phyloP scores from a whole-genome alignment of 441 rosid species.

The Flueggea neowawraea region DNA sequence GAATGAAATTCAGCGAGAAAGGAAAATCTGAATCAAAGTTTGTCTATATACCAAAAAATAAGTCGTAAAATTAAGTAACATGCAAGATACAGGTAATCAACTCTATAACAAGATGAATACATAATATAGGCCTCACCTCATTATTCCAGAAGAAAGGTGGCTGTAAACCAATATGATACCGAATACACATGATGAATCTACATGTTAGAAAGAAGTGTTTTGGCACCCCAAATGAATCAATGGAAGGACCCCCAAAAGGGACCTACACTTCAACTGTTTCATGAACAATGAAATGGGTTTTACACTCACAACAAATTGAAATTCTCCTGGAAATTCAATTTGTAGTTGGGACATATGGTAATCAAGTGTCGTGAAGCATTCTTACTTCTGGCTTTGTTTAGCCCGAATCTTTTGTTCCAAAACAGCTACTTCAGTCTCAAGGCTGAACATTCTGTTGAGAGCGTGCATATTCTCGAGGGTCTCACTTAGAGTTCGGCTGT shows the following conservation, averaged over 20 bases:
- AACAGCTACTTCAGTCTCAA: conserved; percentile 68
- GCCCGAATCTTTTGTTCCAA: conserved; percentile 84
- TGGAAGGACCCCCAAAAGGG: conserved; percentile 15
- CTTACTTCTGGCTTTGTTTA: conserved; percentile 61
- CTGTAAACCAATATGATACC: conserved; percentile 1
- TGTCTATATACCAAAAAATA: too few relatives aligned
- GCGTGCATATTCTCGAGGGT: conserved; percentile 97
- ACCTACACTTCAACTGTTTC: conserved; percentile 5
- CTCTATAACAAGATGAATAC: conserved; percentile 9
- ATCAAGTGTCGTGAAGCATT: conserved; percentile 5
- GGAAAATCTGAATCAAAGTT: too few relatives aligned
- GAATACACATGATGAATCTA: conserved; percentile 4
- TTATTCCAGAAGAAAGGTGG: conserved; percentile 13
- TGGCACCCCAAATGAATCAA: conserved; percentile 23
- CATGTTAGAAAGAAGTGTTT: conserved; percentile 17
- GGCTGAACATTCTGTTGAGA: conserved; percentile 87
- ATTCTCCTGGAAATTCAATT: conserved; percentile 31
- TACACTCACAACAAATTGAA: conserved; percentile 13
- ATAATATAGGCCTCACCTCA: conserved; percentile 17
- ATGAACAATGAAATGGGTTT: conserved; percentile 10
- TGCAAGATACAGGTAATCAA: conserved; percentile 13
- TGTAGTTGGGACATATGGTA: conserved; percentile 8
- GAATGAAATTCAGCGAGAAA: too few relatives aligned
- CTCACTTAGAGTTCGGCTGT: conserved; percentile 67
- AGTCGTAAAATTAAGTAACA: background rate